Conservation (phyloP, 345 rosid genomes). For the Linum trigynum region DNA sequence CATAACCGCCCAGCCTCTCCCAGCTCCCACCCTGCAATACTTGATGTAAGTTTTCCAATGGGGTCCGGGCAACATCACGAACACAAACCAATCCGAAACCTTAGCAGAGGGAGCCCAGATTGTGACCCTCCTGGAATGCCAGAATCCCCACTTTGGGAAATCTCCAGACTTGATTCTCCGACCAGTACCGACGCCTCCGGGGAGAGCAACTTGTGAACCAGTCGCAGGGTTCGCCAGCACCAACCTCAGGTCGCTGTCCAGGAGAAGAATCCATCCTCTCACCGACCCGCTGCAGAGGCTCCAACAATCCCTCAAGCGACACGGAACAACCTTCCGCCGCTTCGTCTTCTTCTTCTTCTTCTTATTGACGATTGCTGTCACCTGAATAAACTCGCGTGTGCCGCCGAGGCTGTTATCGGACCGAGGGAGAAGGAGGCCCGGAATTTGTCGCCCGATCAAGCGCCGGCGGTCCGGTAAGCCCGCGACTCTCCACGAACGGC, state of each 20-base stretch:
- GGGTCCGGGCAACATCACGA: not conserved
- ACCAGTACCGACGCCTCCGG: too few relatives aligned
- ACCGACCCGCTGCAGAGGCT: not conserved
- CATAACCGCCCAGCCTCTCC: not conserved
- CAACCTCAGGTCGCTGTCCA: not conserved
- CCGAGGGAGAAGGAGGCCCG: not conserved
- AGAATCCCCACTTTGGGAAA: too few relatives aligned
- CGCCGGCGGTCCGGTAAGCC: not conserved
- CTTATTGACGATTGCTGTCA: not conserved
- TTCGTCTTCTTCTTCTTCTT: not conserved
- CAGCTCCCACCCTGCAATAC: not conserved
- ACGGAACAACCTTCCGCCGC: too few relatives aligned
- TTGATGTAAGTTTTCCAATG: not conserved
- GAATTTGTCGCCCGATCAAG: not conserved
- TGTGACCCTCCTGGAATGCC: not conserved
- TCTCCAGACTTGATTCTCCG: too few relatives aligned
- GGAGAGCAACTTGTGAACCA: too few relatives aligned
- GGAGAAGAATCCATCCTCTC: not conserved
- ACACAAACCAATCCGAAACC: not conserved
- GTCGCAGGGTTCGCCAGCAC: not conserved
- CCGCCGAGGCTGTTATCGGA: not conserved
- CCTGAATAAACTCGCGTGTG: not conserved
- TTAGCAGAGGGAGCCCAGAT: not conserved
- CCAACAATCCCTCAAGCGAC: too few relatives aligned
- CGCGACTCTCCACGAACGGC: not conserved